Conservation (phyloP, 495 filamentous ascomycete genomes). For the Copromyces sp. region DNA sequence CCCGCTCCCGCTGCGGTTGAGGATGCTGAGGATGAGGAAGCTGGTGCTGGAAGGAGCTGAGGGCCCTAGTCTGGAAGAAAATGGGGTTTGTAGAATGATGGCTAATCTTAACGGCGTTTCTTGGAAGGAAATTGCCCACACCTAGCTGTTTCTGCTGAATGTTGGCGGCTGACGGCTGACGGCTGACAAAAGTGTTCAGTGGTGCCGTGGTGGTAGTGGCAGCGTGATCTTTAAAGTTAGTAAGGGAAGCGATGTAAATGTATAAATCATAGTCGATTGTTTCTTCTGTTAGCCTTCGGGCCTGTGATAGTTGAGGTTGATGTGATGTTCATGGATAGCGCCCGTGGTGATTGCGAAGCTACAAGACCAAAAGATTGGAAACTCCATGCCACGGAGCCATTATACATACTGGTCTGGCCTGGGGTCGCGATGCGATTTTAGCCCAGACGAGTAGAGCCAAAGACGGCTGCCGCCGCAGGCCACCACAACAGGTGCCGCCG, state of each 20-base stretch:
- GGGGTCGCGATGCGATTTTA: no score
- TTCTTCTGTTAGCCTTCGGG: not conserved
- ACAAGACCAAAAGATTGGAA: no score
- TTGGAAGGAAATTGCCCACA: not conserved
- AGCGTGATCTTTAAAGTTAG: not conserved
- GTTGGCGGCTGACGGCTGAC: not conserved
- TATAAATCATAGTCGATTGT: not conserved
- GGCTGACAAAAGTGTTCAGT: not conserved
- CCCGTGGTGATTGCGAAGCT: no score
- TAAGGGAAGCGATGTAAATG: not conserved
- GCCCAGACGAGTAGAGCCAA: no score
- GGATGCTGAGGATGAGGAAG: not conserved
- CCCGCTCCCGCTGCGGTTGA: not conserved
- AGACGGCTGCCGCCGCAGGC: no score
- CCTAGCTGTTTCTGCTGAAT: not conserved
- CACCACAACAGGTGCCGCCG: no score
- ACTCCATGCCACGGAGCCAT: no score
- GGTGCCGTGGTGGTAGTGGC: not conserved
- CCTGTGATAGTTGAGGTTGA: not conserved
- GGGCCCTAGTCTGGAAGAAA: not conserved
- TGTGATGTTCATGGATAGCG: not conserved
- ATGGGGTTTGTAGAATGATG: not conserved
- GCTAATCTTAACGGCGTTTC: not conserved
- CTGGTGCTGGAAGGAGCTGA: not conserved
- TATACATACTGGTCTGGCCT: no score